Base-by-base conservation (phyloP, 352 stramenopile species). In the Elongisporangium prolatum region DNA sequence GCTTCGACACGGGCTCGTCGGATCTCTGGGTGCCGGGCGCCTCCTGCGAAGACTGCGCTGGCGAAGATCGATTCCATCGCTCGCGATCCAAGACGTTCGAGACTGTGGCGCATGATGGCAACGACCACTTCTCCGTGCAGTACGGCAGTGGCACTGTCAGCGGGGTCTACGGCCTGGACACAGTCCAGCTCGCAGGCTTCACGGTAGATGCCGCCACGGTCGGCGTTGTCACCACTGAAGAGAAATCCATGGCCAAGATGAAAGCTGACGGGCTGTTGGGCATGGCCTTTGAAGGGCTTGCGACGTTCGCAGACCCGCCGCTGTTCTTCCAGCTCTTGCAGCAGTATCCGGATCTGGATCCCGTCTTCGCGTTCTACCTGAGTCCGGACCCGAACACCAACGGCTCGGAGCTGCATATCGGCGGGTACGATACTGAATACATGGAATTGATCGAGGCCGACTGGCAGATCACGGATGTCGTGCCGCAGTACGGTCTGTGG, bases 291-390 rank as follows among this genome's bases (percentile, higher is more conserved):
- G 88, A 97, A 55, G 88, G 84, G 0, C 89, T 99, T 56, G 88
- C 85, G 21, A 87, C 84, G 20, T 88, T 88, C 54, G 87, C 81
- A 1, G 74, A 88, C 44, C 84, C 84, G 37, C 80, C 84, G 47
- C 69, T 90, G 1, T 91, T 93, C 61, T 83, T 90, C 21, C 50
- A 64, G 38, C 53, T 93, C 21, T 50, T 91, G 37, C 57, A 82
- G 59, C 84, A 93, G 55, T 77, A 89, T 49, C 70, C 77, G 0
- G 54, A 74, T 11, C 38, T 93, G 37, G 72, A 90, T 57, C 78
- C 86, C 2, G 81, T 98, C 7, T 99, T 99, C 74, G 89, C 95
- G 16, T 99, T 99, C 70, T 98, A 97, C 63, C 69, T 99, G 56
- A 97, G 88, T 37, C 88, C 96, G 48, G 81, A 98, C 28, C 71